Evolutionary conservation across 352 stramenopile species (phyloP), one percentile per base, ranked within the genome.

Genomic region (Blastocystis sp.): DNA sequence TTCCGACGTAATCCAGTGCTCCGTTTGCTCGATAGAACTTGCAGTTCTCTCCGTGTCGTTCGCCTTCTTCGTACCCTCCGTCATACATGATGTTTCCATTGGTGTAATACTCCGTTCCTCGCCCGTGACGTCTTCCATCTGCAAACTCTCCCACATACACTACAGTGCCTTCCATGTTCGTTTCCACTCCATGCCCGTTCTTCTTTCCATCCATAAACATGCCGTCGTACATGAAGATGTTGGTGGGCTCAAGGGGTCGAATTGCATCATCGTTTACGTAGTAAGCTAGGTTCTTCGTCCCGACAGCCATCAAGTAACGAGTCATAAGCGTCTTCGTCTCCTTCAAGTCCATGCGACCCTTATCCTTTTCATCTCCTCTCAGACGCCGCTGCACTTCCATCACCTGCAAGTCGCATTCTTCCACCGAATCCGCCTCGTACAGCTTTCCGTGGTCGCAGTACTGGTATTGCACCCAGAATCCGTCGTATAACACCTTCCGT

Each of bases 11-110:
- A 6, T 21, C 9, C 57, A 69, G 36, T 42, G 34, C n/a, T 14
- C 57, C 57, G 6, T 8, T 69, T 9, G 4, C 7, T 0, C n/a
- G 6, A 40, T 69, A 69, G 16, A 40, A 14, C 36, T 16, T 40
- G 8, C 57, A 29, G 6, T 48, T 21, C 11, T 14, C n/a, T 24
- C 36, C 57, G 8, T 34, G 18, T 21, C n/a, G 27, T 6, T 16
- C 4, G 18, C 57, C 57, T 14, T 69, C 34, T 24, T 69, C 29
- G n/a, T 21, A 69, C n/a, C n/a, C 34, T 34, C 57, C 57, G 3
- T 40, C 18, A 61, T 78, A 78, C 49, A 59, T 56, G 14, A 42
- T 57, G 6, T 34, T 61, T 18, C 67, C 67, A n/a, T 49, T 78
- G 0, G 44, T 11, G n/a, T 56, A 27, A 27, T 48, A 78, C 36